phyloP scores from a whole-genome alignment of 139 green algal species.

The Picochlorum sp. region DNA sequence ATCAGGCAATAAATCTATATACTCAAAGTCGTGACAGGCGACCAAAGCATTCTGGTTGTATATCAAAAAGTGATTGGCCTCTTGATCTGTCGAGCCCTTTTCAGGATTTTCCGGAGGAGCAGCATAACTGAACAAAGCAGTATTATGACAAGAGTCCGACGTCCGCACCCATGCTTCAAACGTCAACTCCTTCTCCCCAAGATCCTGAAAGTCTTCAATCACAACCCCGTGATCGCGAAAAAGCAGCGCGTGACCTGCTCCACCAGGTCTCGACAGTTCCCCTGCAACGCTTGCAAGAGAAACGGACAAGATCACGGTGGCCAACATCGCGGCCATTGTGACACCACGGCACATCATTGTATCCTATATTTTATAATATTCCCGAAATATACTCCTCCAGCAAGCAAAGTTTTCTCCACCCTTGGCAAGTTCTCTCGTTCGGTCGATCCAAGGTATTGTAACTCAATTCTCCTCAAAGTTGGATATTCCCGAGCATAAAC shows the following conservation, averaged over 20 bases:
- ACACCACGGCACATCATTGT: too few relatives aligned
- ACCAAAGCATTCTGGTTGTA: slow-evolving; percentile 46
- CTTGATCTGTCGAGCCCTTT: slow-evolving; percentile 19
- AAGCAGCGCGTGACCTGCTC: slow-evolving; percentile 59
- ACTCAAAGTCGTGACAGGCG: slow-evolving; percentile 65
- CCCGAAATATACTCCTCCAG: too few relatives aligned
- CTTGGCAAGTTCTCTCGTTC: too few relatives aligned
- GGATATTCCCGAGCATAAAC: too few relatives aligned
- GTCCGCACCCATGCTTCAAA: slow-evolving; percentile 63
- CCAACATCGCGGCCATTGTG: slow-evolving; percentile 18
- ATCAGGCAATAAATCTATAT: slow-evolving; percentile 58
- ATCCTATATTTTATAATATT: too few relatives aligned
- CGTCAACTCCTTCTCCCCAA: not conserved
- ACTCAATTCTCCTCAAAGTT: too few relatives aligned
- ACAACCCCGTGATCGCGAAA: slow-evolving; percentile 65
- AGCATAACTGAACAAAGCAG: slow-evolving; percentile 67
- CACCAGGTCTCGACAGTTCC: slow-evolving; percentile 32
- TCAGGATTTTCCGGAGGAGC: slow-evolving; percentile 30
- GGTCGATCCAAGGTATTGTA: too few relatives aligned
- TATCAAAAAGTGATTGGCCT: slow-evolving; percentile 80
- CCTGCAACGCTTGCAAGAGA: slow-evolving; percentile 20
- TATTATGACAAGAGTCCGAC: slow-evolving; percentile 64
- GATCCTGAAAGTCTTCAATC: slow-evolving; percentile 47
- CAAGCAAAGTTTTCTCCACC: too few relatives aligned
- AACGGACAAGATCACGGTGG: not conserved